These are phyloP conservation scores for Avicennia marina DNA, from an alignment of 257 asterid species.

Conservation along the genomic window DNA sequence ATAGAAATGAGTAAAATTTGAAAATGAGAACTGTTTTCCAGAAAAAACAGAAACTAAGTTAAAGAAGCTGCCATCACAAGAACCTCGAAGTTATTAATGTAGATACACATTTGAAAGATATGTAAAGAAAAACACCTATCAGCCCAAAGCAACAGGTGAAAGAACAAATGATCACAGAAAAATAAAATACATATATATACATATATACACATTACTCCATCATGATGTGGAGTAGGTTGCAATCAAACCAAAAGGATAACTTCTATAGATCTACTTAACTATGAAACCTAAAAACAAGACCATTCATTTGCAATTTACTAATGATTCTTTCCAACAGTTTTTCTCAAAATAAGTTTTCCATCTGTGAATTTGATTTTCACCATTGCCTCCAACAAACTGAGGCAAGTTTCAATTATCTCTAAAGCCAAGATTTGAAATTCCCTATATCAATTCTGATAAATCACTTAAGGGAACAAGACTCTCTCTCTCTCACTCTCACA, in stretches of 20 bases:
- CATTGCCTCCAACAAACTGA: constrained; percentile 6
- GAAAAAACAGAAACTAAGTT: neutral
- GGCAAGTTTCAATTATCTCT: too few species aligned
- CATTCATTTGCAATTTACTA: neutral
- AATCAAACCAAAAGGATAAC: neutral
- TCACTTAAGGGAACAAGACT: neutral
- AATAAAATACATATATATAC: too few species aligned
- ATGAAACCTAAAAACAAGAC: neutral
- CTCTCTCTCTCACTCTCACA: neutral
- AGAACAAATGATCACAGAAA: neutral
- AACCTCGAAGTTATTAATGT: too few species aligned
- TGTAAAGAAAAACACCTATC: too few species aligned
- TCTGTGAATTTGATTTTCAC: neutral
- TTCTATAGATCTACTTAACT: neutral
- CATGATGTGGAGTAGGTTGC: neutral
- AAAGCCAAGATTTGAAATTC: neutral
- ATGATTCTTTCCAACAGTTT: neutral
- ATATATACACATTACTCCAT: constrained; percentile 4
- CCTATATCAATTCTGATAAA: neutral
- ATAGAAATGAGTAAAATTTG: constrained; percentile 10
- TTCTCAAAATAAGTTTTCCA: neutral
- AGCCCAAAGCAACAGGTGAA: constrained; percentile 2
- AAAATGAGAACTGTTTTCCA: neutral
- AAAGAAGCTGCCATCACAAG: too few species aligned
- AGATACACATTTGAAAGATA: too few species aligned